Evolutionary conservation across 2,329 filamentous ascomycete species (phyloP).

Genomic region (Polytolypa hystricis): DNA sequence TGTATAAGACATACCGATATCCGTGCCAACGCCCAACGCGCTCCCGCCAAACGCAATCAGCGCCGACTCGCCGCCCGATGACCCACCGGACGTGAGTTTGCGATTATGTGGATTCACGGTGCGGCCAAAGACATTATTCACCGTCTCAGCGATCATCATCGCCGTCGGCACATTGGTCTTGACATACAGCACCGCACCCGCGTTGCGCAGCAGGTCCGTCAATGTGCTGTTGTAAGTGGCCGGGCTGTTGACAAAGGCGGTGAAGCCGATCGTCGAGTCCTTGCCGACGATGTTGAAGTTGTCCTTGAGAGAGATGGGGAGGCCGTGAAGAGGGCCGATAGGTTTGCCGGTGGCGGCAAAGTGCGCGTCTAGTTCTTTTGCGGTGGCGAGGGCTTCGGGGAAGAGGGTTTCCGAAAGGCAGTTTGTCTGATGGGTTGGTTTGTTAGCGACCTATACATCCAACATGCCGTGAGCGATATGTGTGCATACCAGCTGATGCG

Average conservation of each 20-base stretch:
- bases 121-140: slow-evolving; percentile 34
- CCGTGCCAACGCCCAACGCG: slow-evolving; percentile 26
- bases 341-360: slow-evolving; percentile 30
- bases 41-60: slow-evolving; percentile 28
- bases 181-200: slow-evolving; percentile 37
- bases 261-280: slow-evolving; percentile 13
- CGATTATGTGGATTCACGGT: slow-evolving; percentile 28
- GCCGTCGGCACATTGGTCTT: slow-evolving; percentile 31
- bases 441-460: too few species aligned
- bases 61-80: slow-evolving; percentile 28
- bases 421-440: slow-evolving; percentile 39
- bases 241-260: slow-evolving; percentile 20
- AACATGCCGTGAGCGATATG: not conserved
- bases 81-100: slow-evolving; percentile 23
- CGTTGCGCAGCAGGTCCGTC: slow-evolving; percentile 45
- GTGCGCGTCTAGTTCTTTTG: slow-evolving; percentile 24
- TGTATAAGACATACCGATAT: slow-evolving; percentile 26
- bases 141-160: slow-evolving; percentile 37
- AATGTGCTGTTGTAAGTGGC: slow-evolving; percentile 45
- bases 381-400: slow-evolving; percentile 28
- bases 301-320: slow-evolving; percentile 33
- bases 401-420: slow-evolving; percentile 50
- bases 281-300: slow-evolving; percentile 25
- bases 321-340: slow-evolving; percentile 30
- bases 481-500: slow-evolving; percentile 20